Evolutionary conservation across 2,329 filamentous ascomycete species (phyloP), one percentile per base, ranked within the genome.

Genomic region (Microsporum audouinii): DNA sequence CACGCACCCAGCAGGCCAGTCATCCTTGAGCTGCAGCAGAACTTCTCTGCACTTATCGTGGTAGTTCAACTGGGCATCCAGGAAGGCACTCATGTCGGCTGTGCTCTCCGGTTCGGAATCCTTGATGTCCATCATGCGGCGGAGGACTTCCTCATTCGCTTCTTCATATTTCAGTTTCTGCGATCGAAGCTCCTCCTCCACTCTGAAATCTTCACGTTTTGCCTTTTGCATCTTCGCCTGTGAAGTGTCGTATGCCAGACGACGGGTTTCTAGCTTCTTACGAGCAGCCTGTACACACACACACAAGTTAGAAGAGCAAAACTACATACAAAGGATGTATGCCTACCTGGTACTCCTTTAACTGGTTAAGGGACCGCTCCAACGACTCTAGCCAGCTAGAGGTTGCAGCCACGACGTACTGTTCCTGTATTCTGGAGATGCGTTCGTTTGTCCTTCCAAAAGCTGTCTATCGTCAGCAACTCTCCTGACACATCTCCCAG

Each of bases 111-210:
- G 81, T 74, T 97, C 92, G 27, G 89, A 84, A 69, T 96, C 91
- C 77, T 94, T 92, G 76, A 97, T 95, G 70, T 97, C 92, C 75
- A 95, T 85, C 94, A 97, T 97, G 60, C 92, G 84, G 63, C 92
- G 84, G 68, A 87, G 82, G 60, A 97, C 91, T 69, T 97, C 92
- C 70, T 97, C 92, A 70, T 84, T 94, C 14, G 89, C 87, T 77
- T 97, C 94, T 71, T 97, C 94, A 71, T 96, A 97, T 76, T 97
- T 97, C 68, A 89, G 88, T 73, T 95, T 95, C 72, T 94, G 89
- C 33, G 85, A 83, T 61, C 92, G 88, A 60, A 96, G 82, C 74
- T 97, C 92, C 71, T 97, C 92, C 73, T 97, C 94, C 61, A 94
- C 82, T 64, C 90, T 83, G 77, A 94, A 95, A 72, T 97, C 92